Base-by-base conservation (phyloP, 2,329 filamentous ascomycete species). In the Monosporascus sp. region DNA sequence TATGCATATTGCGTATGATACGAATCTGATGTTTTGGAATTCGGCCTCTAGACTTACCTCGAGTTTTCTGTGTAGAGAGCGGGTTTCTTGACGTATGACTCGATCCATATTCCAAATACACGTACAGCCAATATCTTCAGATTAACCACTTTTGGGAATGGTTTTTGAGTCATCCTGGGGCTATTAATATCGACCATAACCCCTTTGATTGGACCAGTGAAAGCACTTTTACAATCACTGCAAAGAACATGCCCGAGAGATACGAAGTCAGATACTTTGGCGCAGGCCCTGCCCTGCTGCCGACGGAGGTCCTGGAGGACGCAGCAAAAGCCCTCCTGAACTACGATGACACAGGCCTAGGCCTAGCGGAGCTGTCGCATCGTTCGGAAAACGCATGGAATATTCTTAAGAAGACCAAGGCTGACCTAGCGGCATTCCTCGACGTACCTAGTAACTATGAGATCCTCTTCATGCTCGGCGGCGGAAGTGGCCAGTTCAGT, bases 331-430 rank as follows among this genome's bases (percentile, higher is more conserved):
- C 89, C 1, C 84, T 97, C 5, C 72, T 96, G 59, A 88, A 97
- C 77, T 96, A 84, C 76, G 77, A 93, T 47, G 78, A 82, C 68
- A 89, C 84, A 39, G 93, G 93, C 53, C 79, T 97, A 51, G 91
- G 91, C 50, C 81, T 97, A 44, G 90, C 89, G 57, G 93, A 97
- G 72, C 90, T 95, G 69, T 93, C 88, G 9, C 93, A 97, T 70
- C 89, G 93, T 59, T 95, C 89, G 15, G 78, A 82, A 56, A 81
- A 89, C 45, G 93, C 93, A 25, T 81, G 83, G 58, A 82, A 85
- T 57, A 90, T 97, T 64, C 81, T 97, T 60, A 85, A 88, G 57
- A 80, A 89, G 58, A 81, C 90, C 57, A 94, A 95, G 70, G 80
- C 83, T 36, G 84, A 88, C 57, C 80, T 97, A 11, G 79, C 81